A percentile compares a stretch with the other conserved stretches of the same genome.
phyloP scores from a whole-genome alignment of 2,329 filamentous ascomycete species.

The Aspergillus pseudoglaucus region DNA sequence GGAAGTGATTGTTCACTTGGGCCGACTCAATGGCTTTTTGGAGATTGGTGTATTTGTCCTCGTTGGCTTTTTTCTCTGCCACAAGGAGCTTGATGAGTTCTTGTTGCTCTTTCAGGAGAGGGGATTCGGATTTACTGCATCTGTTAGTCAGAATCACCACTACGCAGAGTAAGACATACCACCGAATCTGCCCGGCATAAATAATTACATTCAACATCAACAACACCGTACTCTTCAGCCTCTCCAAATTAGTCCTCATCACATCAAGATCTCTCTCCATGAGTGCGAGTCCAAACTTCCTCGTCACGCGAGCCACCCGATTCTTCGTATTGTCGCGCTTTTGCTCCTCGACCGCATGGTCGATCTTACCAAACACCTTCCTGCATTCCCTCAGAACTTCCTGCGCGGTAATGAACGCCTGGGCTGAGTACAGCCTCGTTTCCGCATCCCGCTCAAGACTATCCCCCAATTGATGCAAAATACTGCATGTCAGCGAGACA shows the following conservation, averaged over 20 bases:
- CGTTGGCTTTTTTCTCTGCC: not conserved
- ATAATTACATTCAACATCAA: slow-evolving; percentile 27
- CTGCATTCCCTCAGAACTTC: slow-evolving; percentile 15
- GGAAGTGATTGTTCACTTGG: not conserved
- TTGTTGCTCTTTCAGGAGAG: not conserved
- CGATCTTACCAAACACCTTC: slow-evolving; percentile 15
- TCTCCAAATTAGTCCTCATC: slow-evolving; percentile 20
- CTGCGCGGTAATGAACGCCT: slow-evolving; percentile 6
- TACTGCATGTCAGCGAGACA: slow-evolving; percentile 21
- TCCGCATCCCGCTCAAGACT: slow-evolving; percentile 17
- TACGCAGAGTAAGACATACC: not conserved
- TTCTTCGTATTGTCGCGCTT: not conserved
- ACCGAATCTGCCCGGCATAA: slow-evolving; percentile 18
- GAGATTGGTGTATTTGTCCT: not conserved
- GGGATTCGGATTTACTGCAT: not conserved
- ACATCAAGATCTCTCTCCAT: slow-evolving; percentile 17
- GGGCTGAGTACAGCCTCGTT: slow-evolving; percentile 11
- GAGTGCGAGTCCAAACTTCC: slow-evolving; percentile 16
- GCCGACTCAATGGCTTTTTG: not conserved
- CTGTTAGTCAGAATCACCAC: not conserved
- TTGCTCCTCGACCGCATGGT: slow-evolving; percentile 1
- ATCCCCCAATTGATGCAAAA: slow-evolving; percentile 23
- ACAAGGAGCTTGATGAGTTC: not conserved
- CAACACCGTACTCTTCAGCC: slow-evolving; percentile 23
- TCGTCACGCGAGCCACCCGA: slow-evolving; percentile 1